Base-by-base conservation (phyloP, 2,329 filamentous ascomycete species). In the Colletotrichum orchidophilum region DNA sequence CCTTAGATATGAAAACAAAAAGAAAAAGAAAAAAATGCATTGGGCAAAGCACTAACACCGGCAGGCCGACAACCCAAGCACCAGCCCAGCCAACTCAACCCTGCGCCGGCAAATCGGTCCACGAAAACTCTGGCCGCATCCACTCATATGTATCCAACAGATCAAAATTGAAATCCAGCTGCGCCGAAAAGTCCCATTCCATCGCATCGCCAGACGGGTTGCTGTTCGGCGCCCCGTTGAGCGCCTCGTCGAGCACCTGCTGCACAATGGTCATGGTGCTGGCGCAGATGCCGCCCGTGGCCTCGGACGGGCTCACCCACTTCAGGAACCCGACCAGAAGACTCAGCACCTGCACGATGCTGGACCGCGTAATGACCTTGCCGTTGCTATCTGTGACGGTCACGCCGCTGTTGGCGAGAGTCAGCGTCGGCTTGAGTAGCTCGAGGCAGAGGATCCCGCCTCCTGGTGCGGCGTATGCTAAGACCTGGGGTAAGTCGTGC, bases 291-390 rank as follows among this genome's bases (percentile, higher is more conserved):
- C 83, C 80, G 5, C 82, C 83, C 31, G 87, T 87, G 1, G 85
- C 84, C 0, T 84, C 84, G 0, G 81, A 80, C 0, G 84, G 84
- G 3, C 81, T 80, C 1, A 87, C 80, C 86, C 86, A 88, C 60
- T 86, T 84, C 5, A 88, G 79, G 58, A 87, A 87, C 0, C 83
- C 85, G 6, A 87, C 81, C 0, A 88, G 77, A 1, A 88, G 81
- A 64, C 84, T 87, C 1, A 88, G 80, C 60, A 87, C 84, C 70
- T 87, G 86, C n/a, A 87, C 83, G 7, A 88, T 85, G 46, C 80
- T 82, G 0, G 85, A 86, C 1, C 84, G 80, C 1, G 82, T 85
- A 9, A 87, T 78, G 13, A 78, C 70, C 26, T 78, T 75, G 18
- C 75, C 75, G 1, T 81, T 78, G 1, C 78, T 74, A 53, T 78